Evolutionary conservation across 768 basidiomycete species (phyloP).

Genomic region (Mycena maculata): DNA sequence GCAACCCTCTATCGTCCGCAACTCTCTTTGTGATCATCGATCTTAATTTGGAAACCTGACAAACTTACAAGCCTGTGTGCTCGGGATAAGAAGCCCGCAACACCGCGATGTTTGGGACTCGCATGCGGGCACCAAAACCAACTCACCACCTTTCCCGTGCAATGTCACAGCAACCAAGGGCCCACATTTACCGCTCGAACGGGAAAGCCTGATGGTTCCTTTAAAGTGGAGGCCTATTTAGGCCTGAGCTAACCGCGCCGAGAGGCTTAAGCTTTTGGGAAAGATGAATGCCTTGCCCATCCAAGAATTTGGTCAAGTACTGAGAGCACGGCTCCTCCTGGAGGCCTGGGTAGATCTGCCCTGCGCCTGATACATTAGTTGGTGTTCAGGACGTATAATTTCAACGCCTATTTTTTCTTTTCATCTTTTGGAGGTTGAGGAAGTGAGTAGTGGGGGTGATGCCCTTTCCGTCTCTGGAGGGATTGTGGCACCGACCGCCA

Average conservation of each 20-base stretch:
- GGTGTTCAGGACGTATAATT: background rate
- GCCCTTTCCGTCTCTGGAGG: background rate
- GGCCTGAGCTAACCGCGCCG: too few relatives aligned
- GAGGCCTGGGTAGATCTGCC: background rate
- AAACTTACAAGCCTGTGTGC: too few relatives aligned
- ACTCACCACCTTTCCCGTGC: too few relatives aligned
- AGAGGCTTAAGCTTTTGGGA: slow-evolving; percentile 9
- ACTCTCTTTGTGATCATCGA: too few relatives aligned
- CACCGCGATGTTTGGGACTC: too few relatives aligned
- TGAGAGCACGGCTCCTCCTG: too few relatives aligned
- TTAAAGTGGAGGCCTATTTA: too few relatives aligned
- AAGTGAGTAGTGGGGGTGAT: background rate
- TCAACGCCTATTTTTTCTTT: background rate
- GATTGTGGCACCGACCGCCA: background rate
- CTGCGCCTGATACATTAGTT: background rate
- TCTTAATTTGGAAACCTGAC: too few relatives aligned
- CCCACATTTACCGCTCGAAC: too few relatives aligned
- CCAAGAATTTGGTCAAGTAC: background rate
- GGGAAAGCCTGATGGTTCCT: too few relatives aligned
- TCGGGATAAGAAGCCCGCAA: slow-evolving; percentile 11
- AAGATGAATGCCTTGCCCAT: background rate
- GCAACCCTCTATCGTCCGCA: too few relatives aligned
- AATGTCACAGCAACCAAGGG: slow-evolving; percentile 2
- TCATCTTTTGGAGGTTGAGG: background rate
- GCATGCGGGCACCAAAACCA: slow-evolving; percentile 7